Percentiles rank a stretch among this genome's conserved stretches.
These are phyloP conservation scores for Rhizoclosmatium globosum DNA, from an alignment of 192 early-diverging fungal species.

Conservation along the genomic window DNA sequence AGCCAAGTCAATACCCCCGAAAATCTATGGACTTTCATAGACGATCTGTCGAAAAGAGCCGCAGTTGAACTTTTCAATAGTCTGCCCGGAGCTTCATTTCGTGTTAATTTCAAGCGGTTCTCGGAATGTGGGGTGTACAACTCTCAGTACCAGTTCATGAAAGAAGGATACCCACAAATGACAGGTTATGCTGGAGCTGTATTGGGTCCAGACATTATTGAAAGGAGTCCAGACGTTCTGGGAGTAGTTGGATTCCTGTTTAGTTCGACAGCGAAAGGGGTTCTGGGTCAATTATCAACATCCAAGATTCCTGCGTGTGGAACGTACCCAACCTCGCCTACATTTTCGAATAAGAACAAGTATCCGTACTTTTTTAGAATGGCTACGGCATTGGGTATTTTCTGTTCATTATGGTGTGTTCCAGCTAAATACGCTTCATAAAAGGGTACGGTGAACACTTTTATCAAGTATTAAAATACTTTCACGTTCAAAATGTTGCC, in stretches of 20 bases:
- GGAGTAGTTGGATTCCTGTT: background rate
- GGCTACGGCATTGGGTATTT: background rate
- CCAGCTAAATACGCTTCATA: background rate
- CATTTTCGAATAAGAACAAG: conserved; percentile 5
- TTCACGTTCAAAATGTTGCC: background rate
- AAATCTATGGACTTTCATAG: background rate
- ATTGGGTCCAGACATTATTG: background rate
- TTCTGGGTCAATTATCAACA: background rate
- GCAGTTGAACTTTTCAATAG: conserved; percentile 17
- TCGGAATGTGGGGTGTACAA: conserved; percentile 12
- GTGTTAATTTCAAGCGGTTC: conserved; percentile 14
- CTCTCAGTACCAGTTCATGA: no score
- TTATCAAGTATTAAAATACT: background rate
- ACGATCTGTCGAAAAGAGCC: background rate
- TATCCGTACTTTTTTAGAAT: conserved; percentile 9
- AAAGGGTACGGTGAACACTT: conserved; percentile 16
- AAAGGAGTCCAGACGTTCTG: background rate
- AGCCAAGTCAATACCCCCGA: no score
- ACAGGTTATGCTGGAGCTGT: conserved; percentile 5
- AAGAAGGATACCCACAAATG: background rate
- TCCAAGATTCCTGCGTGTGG: conserved; percentile 12
- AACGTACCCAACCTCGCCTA: conserved; percentile 1
- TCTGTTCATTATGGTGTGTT: background rate
- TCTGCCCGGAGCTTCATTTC: conserved; percentile 1
- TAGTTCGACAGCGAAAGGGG: background rate